phyloP scores from a whole-genome alignment of 2,329 filamentous ascomycete genomes.

The Fusarium verrucosum region DNA sequence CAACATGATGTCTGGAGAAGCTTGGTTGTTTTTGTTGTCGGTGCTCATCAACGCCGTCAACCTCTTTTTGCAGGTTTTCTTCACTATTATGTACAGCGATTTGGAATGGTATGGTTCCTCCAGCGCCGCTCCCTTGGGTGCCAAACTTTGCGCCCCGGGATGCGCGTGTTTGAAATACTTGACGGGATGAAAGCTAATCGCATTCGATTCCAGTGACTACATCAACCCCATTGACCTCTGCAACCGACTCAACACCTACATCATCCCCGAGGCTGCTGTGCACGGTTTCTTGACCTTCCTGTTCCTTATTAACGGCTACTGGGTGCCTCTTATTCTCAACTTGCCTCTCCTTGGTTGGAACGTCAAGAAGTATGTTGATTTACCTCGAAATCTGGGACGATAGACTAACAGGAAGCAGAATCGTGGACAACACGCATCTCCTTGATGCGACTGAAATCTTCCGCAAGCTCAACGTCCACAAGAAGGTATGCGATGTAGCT shows the following conservation, averaged over 20 bases:
- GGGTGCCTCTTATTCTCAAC: constrained; percentile 92
- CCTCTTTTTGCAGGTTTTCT: constrained; percentile 99
- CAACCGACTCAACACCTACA: constrained; percentile 99
- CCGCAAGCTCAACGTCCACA: constrained; percentile 98
- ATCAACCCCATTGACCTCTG: constrained; percentile 99
- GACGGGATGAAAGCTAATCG: constrained; percentile 27
- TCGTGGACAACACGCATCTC: constrained; percentile 95
- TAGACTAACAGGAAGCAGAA: constrained; percentile 64
- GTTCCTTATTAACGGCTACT: constrained; percentile 99
- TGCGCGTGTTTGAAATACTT: constrained; percentile 19
- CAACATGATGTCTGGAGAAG: constrained; percentile 87
- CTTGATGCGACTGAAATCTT: constrained; percentile 99
- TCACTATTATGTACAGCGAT: constrained; percentile 99
- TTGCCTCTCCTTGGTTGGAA: constrained; percentile 93
- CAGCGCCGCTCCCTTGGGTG: constrained; percentile 12
- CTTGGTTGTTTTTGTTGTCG: constrained; percentile 96
- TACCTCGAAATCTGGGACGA: background rate
- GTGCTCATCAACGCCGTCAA: constrained; percentile 99
- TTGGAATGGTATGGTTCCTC: constrained; percentile 83
- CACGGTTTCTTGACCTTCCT: constrained; percentile 95
- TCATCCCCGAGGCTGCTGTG: constrained; percentile 96
- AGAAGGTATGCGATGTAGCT: constrained; percentile 73
- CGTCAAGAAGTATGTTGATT: constrained; percentile 85
- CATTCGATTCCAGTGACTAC: constrained; percentile 77
- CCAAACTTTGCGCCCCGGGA: constrained; percentile 29